phyloP scores from a whole-genome alignment of 805 yeast species.

The Nakazawaea populi region DNA sequence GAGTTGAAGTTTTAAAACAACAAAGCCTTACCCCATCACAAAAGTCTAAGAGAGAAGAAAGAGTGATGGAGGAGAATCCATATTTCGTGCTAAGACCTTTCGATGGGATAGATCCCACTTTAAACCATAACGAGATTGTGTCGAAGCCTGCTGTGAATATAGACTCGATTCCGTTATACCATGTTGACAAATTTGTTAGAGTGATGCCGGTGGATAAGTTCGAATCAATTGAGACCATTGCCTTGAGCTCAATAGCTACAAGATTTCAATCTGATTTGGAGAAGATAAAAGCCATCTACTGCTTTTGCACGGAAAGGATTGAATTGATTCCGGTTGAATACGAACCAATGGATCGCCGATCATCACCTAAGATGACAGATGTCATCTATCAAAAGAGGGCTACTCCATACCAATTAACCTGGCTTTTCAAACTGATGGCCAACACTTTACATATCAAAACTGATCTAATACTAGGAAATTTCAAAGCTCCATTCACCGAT shows the following conservation, averaged over 20 bases:
- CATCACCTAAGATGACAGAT: constrained; percentile 23
- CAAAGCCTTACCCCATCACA: constrained; percentile 56
- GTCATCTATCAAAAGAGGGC: constrained; percentile 22
- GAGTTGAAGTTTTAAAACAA: constrained; percentile 38
- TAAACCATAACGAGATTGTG: constrained; percentile 43
- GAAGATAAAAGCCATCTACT: constrained; percentile 57
- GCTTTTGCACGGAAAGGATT: constrained; percentile 53
- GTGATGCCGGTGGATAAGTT: constrained; percentile 30
- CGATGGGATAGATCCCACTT: constrained; percentile 29
- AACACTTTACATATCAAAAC: constrained; percentile 64
- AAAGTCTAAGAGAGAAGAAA: constrained; percentile 60
- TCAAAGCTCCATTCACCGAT: constrained; percentile 66
- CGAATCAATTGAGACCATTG: constrained; percentile 49
- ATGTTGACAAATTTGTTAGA: constrained; percentile 38
- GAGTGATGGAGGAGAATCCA: constrained; percentile 55
- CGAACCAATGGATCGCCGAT: constrained; percentile 25
- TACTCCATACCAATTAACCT: constrained; percentile 59
- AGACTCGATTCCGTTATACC: constrained; percentile 23
- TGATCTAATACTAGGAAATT: constrained; percentile 75
- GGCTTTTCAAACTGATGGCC: constrained; percentile 69
- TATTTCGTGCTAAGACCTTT: constrained; percentile 62
- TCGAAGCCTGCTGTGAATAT: constrained; percentile 12
- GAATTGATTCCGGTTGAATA: constrained; percentile 30
- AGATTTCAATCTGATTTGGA: constrained; percentile 51
- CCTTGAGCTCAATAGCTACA: constrained; percentile 44